Evolutionary conservation across 495 filamentous ascomycete genomes (phyloP), one percentile per base, ranked within the genome.

Genomic region (Chaetomium fimeti): DNA sequence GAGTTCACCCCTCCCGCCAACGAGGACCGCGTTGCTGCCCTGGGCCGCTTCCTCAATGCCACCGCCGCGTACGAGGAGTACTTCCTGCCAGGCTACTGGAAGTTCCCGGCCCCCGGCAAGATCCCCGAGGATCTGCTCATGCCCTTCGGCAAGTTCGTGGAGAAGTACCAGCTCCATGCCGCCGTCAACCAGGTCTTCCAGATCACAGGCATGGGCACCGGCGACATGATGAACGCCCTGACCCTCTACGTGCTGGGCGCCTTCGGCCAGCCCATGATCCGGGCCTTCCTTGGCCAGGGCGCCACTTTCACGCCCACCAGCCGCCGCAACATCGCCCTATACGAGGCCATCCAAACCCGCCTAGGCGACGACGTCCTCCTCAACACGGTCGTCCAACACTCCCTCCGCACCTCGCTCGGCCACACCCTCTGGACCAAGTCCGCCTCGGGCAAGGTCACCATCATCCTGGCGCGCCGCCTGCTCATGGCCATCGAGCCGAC

Each of bases 41-140:
- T 80, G 40, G 55, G 71, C 57, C 76, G 71, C 36, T 81, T 77
- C 62, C 69, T 76, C 61, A 58, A 72, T 16, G 68, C 75, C 15
- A 72, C 74, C 32, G 66, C 69, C 54, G 69, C 69, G 24, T 81
- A 72, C 67, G 75, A 78, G 57, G 57, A 74, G 25, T 69, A 75
- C 61, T 42, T 78, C 24, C 68, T 74, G 3, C 77, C 79, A 0
- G 75, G 76, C 16, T 79, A 77, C 63, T 75, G 67, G 69, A 74
- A 80, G 57, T 79, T 79, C 61, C 77, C 78, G 4, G 66, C 71
- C 3, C 64, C 69, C 18, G 58, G 60, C 62, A 24, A 69, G n/a
- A 71, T 84, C 47, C 82, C 81, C 15, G 75, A 68, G 4, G 80
- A 82, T 29, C 71, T 84, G 18, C 75, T 84, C 15, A 69, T 81